phyloP scores from a whole-genome alignment of 2,329 filamentous ascomycete genomes.

The Ascomycota sp. region DNA sequence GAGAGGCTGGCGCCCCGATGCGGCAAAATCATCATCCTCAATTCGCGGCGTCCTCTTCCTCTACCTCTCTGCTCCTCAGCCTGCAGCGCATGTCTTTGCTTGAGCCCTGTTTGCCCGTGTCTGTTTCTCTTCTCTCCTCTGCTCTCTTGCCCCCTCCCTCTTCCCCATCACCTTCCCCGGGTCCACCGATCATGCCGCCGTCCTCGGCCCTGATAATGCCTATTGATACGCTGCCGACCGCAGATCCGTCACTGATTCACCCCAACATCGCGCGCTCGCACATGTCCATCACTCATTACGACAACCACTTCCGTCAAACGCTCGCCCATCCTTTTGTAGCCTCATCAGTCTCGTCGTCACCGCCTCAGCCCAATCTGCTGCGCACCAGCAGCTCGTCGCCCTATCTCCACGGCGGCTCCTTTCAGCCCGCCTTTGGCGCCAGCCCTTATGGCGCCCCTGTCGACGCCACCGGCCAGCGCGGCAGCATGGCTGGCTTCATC shows the following conservation, averaged over 20 bases:
- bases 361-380: slow-evolving; percentile 23
- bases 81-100: too few species aligned
- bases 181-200: not conserved
- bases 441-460: slow-evolving; percentile 30
- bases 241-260: slow-evolving; percentile 37
- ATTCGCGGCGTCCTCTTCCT: too few species aligned
- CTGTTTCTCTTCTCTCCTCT: not conserved
- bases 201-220: slow-evolving; percentile 7
- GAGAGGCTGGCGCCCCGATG: too few species aligned
- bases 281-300: slow-evolving; percentile 25
- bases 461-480: slow-evolving; percentile 30
- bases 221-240: slow-evolving; percentile 13
- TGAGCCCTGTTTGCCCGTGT: not conserved
- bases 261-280: slow-evolving; percentile 28
- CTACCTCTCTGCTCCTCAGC: not conserved
- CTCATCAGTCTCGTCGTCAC: slow-evolving; percentile 37
- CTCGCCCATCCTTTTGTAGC: slow-evolving; percentile 28
- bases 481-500: slow-evolving; percentile 49
- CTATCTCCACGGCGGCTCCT: slow-evolving; percentile 34
- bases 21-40: too few species aligned
- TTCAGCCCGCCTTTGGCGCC: slow-evolving; percentile 31
- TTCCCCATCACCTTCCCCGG: too few species aligned
- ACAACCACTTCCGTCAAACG: slow-evolving; percentile 25
- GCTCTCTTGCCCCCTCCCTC: not conserved
- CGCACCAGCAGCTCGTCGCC: slow-evolving; percentile 44